A percentile compares a stretch with the other conserved stretches of the same genome.
phyloP scores from a whole-genome alignment of 768 basidiomycete genomes.

The Hericium coralloides region DNA sequence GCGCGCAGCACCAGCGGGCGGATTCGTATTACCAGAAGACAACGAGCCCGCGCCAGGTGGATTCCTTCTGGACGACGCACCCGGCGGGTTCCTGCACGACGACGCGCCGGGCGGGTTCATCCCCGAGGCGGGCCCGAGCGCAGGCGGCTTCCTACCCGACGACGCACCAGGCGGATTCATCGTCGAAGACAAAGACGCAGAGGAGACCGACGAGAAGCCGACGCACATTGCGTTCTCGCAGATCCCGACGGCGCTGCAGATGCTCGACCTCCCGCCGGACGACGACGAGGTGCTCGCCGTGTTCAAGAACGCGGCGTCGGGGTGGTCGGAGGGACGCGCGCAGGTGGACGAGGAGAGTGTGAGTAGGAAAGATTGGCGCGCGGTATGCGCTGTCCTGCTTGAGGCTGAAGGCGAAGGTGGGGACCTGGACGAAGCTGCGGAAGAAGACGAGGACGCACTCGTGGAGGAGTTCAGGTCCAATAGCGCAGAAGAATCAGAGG shows the following conservation, averaged over 20 bases:
- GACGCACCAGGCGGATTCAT: neutral
- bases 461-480: conserved; percentile 10
- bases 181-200: neutral
- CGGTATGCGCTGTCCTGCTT: conserved; percentile 70
- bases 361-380: conserved; percentile 64
- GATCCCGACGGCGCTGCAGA: conserved; percentile 28
- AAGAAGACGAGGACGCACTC: conserved; percentile 17
- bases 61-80: neutral
- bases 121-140: neutral
- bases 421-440: conserved; percentile 14
- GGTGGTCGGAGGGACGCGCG: conserved; percentile 39
- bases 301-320: conserved; percentile 67
- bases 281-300: conserved; percentile 64
- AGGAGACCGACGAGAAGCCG: neutral
- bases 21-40: neutral
- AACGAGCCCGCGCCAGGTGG: neutral
- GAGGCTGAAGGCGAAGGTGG: conserved; percentile 23
- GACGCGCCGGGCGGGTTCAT: neutral
- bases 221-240: neutral
- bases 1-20: neutral
- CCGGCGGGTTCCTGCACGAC: neutral
- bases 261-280: conserved; percentile 50
- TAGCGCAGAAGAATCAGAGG: conserved; percentile 15
- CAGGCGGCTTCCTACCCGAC: neutral
- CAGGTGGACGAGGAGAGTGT: conserved; percentile 29